phyloP scores from a whole-genome alignment of 2,329 filamentous ascomycete species.

The Colletotrichum sp. region DNA sequence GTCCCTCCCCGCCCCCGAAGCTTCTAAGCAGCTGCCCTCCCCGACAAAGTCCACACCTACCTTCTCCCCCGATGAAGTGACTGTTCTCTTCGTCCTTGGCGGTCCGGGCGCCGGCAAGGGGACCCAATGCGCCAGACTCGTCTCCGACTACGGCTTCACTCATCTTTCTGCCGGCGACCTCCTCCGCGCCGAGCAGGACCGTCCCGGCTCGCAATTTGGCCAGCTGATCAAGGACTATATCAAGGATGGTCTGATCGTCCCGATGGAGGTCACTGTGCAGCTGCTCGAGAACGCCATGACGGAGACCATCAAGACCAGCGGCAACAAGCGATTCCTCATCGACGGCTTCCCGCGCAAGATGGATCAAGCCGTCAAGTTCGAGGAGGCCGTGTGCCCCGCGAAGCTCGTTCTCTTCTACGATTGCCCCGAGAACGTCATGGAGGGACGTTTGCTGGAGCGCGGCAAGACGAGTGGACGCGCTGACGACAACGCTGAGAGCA shows the following conservation, averaged over 20 bases:
- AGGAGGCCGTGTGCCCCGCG: constrained; percentile 83
- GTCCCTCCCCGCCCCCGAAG: constrained; percentile 38
- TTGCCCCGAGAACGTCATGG: constrained; percentile 89
- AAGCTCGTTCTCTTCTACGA: constrained; percentile 92
- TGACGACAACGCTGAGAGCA: constrained; percentile 95
- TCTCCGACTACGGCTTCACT: constrained; percentile 85
- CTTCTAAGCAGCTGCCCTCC: constrained; percentile 48
- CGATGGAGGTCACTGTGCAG: constrained; percentile 97
- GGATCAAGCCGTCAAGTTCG: constrained; percentile 95
- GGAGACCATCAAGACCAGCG: constrained; percentile 60
- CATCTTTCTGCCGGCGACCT: constrained; percentile 95
- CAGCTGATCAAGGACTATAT: constrained; percentile 93
- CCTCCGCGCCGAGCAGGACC: constrained; percentile 89
- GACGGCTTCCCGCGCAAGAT: constrained; percentile 94
- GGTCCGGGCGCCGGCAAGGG: constrained; percentile 96
- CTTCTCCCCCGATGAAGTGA: constrained; percentile 78
- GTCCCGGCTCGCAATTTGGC: constrained; percentile 85
- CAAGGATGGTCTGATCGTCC: constrained; percentile 92
- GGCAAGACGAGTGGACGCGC: constrained; percentile 90
- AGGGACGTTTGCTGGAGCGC: constrained; percentile 80
- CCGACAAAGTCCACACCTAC: constrained; percentile 64
- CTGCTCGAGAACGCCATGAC: constrained; percentile 94
- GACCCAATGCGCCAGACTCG: constrained; percentile 90
- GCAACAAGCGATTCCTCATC: constrained; percentile 72
- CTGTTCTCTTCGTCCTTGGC: constrained; percentile 96